Evolutionary conservation across 345 rosid genomes (phyloP).

Genomic region (Moricandia arvensis): DNA sequence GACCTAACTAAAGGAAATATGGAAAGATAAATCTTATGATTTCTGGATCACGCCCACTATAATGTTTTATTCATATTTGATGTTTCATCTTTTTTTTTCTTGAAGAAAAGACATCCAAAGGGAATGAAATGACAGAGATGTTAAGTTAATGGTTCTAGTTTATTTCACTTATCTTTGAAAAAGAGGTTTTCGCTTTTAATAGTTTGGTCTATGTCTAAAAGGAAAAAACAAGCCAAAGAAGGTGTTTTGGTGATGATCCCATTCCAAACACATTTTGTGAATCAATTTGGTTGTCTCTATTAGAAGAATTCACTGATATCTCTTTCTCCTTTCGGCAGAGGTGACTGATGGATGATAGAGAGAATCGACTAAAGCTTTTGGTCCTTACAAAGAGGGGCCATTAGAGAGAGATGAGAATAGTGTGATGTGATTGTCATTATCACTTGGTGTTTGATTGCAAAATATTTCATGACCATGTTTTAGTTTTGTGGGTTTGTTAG

Average conservation of each 20-base stretch:
- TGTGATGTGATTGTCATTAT: slow-evolving; percentile 28
- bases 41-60: slow-evolving; percentile 29
- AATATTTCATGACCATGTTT: slow-evolving; percentile 27
- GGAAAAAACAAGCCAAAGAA: slow-evolving; percentile 9
- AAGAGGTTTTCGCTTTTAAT: neutral
- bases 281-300: slow-evolving; percentile 23
- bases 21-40: slow-evolving; percentile 18
- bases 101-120: slow-evolving; percentile 19
- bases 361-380: slow-evolving; percentile 23
- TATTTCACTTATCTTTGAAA: slow-evolving; percentile 4
- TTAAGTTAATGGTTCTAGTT: slow-evolving; percentile 16
- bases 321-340: slow-evolving; percentile 28
- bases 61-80: slow-evolving; percentile 21
- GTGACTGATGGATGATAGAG: slow-evolving; percentile 28
- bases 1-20: slow-evolving; percentile 12
- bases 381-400: slow-evolving; percentile 36
- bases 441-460: slow-evolving; percentile 26
- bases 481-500: slow-evolving; percentile 29
- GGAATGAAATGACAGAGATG: slow-evolving; percentile 34
- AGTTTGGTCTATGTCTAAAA: slow-evolving; percentile 25
- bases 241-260: slow-evolving; percentile 12
- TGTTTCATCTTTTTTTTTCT: slow-evolving; percentile 15
- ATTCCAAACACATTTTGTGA: slow-evolving; percentile 20
- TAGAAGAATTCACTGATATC: slow-evolving; percentile 12
- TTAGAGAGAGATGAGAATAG: slow-evolving; percentile 19